A percentile compares a stretch with the other conserved stretches of the same genome.
Conservation (phyloP, 192 early-diverging fungal species). For the Coemansia sp. region DNA sequence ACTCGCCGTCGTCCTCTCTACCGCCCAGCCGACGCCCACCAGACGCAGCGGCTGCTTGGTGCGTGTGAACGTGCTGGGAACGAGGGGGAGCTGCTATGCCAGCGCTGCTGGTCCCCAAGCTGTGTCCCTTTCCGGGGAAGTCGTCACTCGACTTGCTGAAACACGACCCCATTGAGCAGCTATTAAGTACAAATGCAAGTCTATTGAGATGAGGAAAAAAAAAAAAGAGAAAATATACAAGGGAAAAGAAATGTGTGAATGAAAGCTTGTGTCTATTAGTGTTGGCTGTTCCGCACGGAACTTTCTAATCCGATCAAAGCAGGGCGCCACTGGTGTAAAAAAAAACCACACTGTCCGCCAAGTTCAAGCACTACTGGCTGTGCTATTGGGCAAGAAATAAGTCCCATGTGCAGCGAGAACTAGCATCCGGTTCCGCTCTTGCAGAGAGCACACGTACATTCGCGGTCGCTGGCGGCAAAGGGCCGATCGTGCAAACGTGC, state of each 20-base stretch:
- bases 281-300: background rate
- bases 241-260: background rate
- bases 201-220: background rate
- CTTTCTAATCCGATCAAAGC: background rate
- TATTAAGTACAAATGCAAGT: constrained; percentile 8
- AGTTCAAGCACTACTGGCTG: no score
- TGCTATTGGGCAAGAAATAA: no score
- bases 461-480: constrained; percentile 21
- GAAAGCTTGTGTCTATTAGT: background rate
- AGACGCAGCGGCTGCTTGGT: background rate
- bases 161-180: constrained; percentile 15
- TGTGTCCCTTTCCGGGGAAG: constrained; percentile 9
- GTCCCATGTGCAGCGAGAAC: no score
- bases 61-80: background rate
- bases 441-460: constrained; percentile 35
- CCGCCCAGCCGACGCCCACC: background rate
- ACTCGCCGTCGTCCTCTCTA: background rate
- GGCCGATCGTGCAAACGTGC: background rate
- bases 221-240: background rate
- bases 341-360: no score
- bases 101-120: background rate
- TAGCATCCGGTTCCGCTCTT: constrained; percentile 18
- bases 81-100: background rate
- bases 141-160: constrained; percentile 6
- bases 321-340: no score